Conservation (phyloP, 2,329 filamentous ascomycete species). For the Pestalotiopsis sp. region DNA sequence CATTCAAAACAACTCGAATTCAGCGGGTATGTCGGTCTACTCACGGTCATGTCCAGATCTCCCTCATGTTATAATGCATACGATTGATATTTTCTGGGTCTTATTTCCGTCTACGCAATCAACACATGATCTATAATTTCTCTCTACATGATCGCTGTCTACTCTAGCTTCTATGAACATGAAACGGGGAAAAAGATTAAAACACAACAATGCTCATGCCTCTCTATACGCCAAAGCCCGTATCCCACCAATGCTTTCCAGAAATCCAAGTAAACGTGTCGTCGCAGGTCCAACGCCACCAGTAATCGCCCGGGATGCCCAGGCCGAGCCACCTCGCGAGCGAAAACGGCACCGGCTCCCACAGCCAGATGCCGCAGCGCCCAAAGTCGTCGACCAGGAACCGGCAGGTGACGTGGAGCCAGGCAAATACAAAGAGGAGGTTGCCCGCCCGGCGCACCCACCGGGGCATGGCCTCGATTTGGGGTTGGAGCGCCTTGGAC, state of each 20-base stretch:
- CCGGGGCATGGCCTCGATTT: constrained; percentile 40
- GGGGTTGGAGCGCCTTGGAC: constrained; percentile 8
- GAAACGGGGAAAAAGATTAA: neutral
- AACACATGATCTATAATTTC: neutral
- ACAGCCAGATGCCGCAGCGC: constrained; percentile 74
- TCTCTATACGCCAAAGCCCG: constrained; percentile 34
- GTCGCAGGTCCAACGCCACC: constrained; percentile 68
- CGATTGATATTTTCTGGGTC: neutral
- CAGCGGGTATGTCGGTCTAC: no score
- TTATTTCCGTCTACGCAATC: neutral
- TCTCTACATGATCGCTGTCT: neutral
- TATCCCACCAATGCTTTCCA: constrained; percentile 66
- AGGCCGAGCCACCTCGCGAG: constrained; percentile 67
- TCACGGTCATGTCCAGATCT: no score
- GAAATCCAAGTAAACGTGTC: constrained; percentile 58
- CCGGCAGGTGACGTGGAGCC: constrained; percentile 69
- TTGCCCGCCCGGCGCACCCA: constrained; percentile 58
- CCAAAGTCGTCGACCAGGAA: constrained; percentile 78
- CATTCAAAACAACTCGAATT: no score
- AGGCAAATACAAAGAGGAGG: constrained; percentile 61
- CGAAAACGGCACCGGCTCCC: constrained; percentile 82
- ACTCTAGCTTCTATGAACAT: neutral
- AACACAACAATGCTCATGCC: neutral
- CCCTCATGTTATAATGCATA: no score
- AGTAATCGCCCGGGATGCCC: constrained; percentile 61